A percentile compares a stretch with the other conserved stretches of the same genome.
Evolutionary conservation across 108 stramenopile genomes (phyloP).

Genomic region (Hondaea fermentalgiana): DNA sequence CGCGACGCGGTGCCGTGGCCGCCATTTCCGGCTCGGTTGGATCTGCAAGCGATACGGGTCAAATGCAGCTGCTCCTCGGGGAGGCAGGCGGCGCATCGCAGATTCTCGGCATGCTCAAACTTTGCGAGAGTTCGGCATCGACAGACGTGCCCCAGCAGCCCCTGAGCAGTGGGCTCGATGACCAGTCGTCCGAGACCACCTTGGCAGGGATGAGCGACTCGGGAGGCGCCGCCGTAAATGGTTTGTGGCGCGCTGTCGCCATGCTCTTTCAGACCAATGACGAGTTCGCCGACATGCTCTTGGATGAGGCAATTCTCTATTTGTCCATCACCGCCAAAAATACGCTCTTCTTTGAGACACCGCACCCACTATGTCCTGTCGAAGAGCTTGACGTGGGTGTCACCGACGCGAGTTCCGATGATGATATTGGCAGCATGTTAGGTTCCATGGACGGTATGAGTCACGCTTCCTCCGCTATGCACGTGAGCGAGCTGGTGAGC

Average conservation of each 20-base stretch:
- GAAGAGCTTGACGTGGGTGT: neutral
- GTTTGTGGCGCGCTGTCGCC: neutral
- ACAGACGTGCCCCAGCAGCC: neutral
- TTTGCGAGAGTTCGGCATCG: neutral
- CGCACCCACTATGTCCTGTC: neutral
- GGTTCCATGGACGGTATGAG: neutral
- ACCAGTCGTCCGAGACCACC: neutral
- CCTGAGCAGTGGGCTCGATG: neutral
- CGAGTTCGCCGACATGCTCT: constrained; percentile 1
- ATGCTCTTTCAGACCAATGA: neutral
- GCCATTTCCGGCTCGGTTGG: neutral
- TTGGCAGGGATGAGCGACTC: neutral
- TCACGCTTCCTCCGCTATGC: neutral
- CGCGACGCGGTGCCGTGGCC: neutral
- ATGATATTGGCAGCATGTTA: neutral
- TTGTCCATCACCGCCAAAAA: neutral
- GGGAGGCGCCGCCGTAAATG: neutral
- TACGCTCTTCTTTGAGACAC: neutral
- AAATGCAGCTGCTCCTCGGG: neutral
- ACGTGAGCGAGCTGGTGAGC: neutral
- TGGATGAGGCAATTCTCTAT: constrained; percentile 2
- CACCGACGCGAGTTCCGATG: neutral
- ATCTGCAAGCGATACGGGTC: neutral
- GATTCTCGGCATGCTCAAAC: constrained; percentile 12
- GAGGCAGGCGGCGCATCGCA: constrained; percentile 13